Evolutionary conservation across 2,329 filamentous ascomycete genomes (phyloP).

Genomic region (Aspergillus spinulosporus): DNA sequence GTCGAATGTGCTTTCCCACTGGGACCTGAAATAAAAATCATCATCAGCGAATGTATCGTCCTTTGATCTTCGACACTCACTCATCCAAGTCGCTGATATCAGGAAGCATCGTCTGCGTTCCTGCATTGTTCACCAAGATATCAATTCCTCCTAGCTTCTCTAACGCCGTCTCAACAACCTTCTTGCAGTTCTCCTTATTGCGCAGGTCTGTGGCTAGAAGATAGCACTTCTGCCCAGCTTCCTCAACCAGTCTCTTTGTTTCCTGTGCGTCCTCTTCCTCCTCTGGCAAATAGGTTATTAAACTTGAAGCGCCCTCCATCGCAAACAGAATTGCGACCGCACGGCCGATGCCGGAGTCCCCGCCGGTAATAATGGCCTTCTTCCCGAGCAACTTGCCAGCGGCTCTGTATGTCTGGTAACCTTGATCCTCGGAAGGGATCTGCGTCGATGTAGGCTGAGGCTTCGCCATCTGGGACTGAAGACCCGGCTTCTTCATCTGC

Average conservation of each 20-base stretch:
- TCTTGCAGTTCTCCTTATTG: conserved; percentile 66
- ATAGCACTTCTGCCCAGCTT: conserved; percentile 65
- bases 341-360: conserved; percentile 76
- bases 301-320: conserved; percentile 73
- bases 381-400: conserved; percentile 74
- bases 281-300: conserved; percentile 72
- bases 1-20: conserved; percentile 78
- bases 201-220: conserved; percentile 66
- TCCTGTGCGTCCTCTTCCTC: conserved; percentile 75
- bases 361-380: conserved; percentile 77
- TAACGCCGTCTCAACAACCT: conserved; percentile 66
- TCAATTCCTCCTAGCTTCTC: conserved; percentile 68
- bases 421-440: conserved; percentile 67
- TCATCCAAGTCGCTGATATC: conserved; percentile 71
- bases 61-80: conserved; percentile 36
- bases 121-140: conserved; percentile 68
- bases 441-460: conserved; percentile 63
- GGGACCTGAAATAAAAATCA: conserved; percentile 53
- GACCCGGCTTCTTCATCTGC: conserved; percentile 55
- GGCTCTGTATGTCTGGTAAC: conserved; percentile 69
- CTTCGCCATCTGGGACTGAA: conserved; percentile 56
- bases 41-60: not conserved
- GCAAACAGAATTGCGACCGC: conserved; percentile 75
- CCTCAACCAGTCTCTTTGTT: conserved; percentile 69
- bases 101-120: conserved; percentile 71